phyloP scores from a whole-genome alignment of 1,139 yeast genomes.

The Candida tunisiensis region DNA sequence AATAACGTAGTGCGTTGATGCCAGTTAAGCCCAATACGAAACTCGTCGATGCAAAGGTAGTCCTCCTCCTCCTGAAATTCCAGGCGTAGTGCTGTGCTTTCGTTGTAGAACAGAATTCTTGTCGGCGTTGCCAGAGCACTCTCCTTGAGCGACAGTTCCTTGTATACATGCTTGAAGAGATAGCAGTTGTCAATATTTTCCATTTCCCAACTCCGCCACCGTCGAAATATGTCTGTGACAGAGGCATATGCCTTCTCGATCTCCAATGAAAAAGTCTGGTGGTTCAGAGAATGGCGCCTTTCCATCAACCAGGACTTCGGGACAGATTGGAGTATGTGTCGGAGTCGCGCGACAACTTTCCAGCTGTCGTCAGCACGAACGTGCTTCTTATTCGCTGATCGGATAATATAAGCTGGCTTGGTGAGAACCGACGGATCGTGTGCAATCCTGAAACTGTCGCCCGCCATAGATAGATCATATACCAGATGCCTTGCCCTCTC shows the following conservation, averaged over 20 bases:
- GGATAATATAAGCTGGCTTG: constrained; percentile 66
- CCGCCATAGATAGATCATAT: constrained; percentile 37
- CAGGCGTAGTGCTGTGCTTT: constrained; percentile 14
- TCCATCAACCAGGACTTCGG: constrained; percentile 35
- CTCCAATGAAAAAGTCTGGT: too few species aligned
- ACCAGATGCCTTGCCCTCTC: not conserved
- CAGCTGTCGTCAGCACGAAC: constrained; percentile 72
- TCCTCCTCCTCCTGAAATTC: constrained; percentile 16
- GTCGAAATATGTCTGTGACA: constrained; percentile 41
- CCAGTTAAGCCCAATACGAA: constrained; percentile 1
- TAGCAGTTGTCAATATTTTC: constrained; percentile 38
- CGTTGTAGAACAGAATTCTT: constrained; percentile 13
- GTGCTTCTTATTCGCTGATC: constrained; percentile 60
- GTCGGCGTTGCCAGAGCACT: constrained; percentile 12
- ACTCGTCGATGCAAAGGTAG: constrained; percentile 16
- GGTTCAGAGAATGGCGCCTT: too few species aligned
- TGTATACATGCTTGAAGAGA: constrained; percentile 10
- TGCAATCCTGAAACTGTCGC: constrained; percentile 40
- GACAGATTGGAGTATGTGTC: constrained; percentile 52
- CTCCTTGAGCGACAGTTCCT: constrained; percentile 7
- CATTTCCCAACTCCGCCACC: constrained; percentile 93
- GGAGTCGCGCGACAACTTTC: constrained; percentile 63
- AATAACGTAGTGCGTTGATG: not conserved
- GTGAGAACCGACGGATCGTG: constrained; percentile 86
- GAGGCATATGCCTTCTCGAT: too few species aligned